These are phyloP conservation scores for Starmerella apicola DNA, from an alignment of 805 yeast species.

Conservation along the genomic window DNA sequence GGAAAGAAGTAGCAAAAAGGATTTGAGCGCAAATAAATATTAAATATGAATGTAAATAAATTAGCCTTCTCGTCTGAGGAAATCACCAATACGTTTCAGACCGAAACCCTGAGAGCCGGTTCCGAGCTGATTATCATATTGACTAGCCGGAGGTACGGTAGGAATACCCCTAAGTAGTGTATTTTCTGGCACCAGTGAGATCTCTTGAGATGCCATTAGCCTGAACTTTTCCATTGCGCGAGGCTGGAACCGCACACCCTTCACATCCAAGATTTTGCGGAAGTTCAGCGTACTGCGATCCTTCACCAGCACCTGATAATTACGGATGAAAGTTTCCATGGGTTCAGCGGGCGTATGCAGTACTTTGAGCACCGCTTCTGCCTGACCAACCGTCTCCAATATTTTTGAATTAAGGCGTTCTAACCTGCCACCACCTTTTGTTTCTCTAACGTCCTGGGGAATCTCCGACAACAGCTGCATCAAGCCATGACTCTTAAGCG, in stretches of 20 bases:
- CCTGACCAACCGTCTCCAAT: constrained; percentile 21
- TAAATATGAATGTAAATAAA: no score
- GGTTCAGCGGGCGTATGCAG: constrained; percentile 56
- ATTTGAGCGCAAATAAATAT: no score
- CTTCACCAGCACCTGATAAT: constrained; percentile 52
- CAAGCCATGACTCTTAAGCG: constrained; percentile 43
- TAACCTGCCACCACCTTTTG: constrained; percentile 22
- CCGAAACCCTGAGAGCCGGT: constrained; percentile 9
- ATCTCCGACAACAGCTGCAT: constrained; percentile 22
- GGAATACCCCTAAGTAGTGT: constrained; percentile 15
- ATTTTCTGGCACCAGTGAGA: constrained; percentile 12
- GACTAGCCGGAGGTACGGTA: constrained; percentile 9
- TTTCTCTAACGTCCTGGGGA: constrained; percentile 29
- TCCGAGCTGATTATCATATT: background rate
- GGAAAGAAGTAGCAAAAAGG: no score
- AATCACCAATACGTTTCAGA: constrained; percentile 13
- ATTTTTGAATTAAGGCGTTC: constrained; percentile 12
- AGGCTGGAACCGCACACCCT: constrained; percentile 34
- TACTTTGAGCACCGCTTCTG: constrained; percentile 59
- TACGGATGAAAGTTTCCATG: constrained; percentile 46
- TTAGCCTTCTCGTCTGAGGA: constrained; percentile 15
- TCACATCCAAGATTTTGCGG: constrained; percentile 48
- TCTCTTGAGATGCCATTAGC: constrained; percentile 17
- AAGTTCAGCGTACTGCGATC: constrained; percentile 55
- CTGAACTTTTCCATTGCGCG: constrained; percentile 19